Evolutionary conservation across 257 asterid species (phyloP), one percentile per base, ranked within the genome.

Genomic region (Plantago ovata): DNA sequence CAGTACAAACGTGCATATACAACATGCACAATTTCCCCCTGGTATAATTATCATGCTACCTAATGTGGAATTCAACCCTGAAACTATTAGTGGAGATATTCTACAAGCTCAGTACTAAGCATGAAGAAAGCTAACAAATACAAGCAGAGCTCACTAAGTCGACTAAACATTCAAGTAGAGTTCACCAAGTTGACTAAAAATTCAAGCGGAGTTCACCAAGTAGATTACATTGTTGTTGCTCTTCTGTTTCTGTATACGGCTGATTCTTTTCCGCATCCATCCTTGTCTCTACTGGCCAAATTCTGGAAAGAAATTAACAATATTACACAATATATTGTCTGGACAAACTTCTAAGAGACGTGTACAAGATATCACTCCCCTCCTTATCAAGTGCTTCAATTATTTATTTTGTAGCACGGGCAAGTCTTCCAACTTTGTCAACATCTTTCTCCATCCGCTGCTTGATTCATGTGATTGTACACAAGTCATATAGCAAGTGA

Each of bases 401-500:
- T 79, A 84, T 89, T 53, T 80, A 77, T 78, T 89, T 93, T 38
- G 89, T 82, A 20, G 63, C 54, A 52, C 95, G 94, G 10, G 97
- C 90, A 75, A 89, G 73, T 83, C 79, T 86, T 55, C 96, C 97
- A 61, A 93, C 99, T 81, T 93, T 97, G 55, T 89, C 99, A 43
- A 93, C 96, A 77, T 93, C 97, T 68, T 86, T 93, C 83, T 86
- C 99, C 99, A 93, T 93, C 41, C 92, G 81, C 75, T 89, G 88
- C 87, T 89, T 93, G 72, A 93, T 93, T 58, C 79, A 97, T 93
- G 82, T 60, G 71, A 69, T 50, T 39, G 38, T 11, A 55, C 45
- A n/a, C 49, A 42, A 64, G 43, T 55, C 58, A 70, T 55, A 21
- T 47, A 73, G 50, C 65, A 70, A 48, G 50, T 32, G 36, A 57